A percentile compares a stretch with the other conserved stretches of the same genome.
These are phyloP conservation scores for Monilinia fructicola DNA, from an alignment of 2,329 filamentous ascomycete species.

Conservation along the genomic window DNA sequence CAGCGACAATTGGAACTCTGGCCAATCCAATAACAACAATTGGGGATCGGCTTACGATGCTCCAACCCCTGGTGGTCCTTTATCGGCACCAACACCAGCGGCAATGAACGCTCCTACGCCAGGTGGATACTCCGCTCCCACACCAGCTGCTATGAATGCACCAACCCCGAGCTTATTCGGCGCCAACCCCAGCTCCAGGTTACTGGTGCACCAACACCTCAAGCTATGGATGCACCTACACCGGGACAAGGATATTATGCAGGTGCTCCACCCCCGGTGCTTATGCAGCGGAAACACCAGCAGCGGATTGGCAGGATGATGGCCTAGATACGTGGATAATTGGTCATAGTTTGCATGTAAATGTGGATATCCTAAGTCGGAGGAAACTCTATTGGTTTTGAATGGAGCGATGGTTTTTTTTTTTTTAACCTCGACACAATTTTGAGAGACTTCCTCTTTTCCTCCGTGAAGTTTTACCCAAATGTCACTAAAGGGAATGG, in stretches of 20 bases:
- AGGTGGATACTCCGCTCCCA: constrained; percentile 55
- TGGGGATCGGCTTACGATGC: constrained; percentile 59
- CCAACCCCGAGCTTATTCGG: constrained; percentile 51
- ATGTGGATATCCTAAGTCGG: neutral
- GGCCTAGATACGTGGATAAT: constrained; percentile 45
- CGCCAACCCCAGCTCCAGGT: constrained; percentile 66
- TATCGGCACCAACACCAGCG: constrained; percentile 62
- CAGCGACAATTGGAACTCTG: constrained; percentile 45
- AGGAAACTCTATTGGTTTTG: neutral
- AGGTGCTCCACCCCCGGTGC: constrained; percentile 39
- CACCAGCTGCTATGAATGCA: constrained; percentile 50
- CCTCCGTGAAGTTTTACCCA: neutral
- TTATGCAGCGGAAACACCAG: constrained; percentile 57
- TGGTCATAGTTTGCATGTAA: constrained; percentile 14
- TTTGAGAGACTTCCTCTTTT: neutral
- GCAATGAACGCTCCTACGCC: constrained; percentile 70
- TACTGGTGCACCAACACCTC: constrained; percentile 49
- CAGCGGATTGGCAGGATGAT: constrained; percentile 48
- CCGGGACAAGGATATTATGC: constrained; percentile 43
- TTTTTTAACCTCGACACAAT: no score
- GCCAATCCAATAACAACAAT: constrained; percentile 42
- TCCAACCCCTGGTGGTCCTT: constrained; percentile 61
- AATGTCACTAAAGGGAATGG: neutral
- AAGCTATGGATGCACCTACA: constrained; percentile 51
- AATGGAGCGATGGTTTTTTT: constrained; percentile 16